A percentile compares a stretch with the other conserved stretches of the same genome.
Evolutionary conservation across 768 basidiomycete genomes (phyloP).

Genomic region (Pulveroboletus sp.): DNA sequence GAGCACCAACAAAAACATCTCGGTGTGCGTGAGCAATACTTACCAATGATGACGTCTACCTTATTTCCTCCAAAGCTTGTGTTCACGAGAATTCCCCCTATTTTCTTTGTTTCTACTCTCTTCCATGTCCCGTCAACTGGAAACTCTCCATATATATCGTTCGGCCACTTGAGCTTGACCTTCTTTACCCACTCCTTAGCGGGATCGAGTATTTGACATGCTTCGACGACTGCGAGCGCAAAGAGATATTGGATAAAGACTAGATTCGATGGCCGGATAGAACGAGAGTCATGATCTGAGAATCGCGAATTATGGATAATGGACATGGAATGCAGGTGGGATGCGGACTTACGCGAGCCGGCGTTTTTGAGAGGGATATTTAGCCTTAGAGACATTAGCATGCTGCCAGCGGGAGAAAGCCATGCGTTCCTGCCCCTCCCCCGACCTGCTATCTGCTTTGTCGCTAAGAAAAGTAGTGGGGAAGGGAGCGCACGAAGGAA

Average conservation of each 20-base stretch:
- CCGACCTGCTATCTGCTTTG: constrained; percentile 81
- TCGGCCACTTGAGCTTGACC: constrained; percentile 92
- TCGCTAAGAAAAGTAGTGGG: constrained; percentile 79
- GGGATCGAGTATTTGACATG: constrained; percentile 57
- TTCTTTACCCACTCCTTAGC: constrained; percentile 42
- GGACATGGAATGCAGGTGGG: neutral
- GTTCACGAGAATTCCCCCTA: constrained; percentile 90
- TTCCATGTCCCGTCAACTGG: constrained; percentile 32
- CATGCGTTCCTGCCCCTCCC: constrained; percentile 87
- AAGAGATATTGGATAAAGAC: constrained; percentile 95
- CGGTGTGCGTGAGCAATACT: constrained; percentile 18
- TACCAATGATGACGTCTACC: constrained; percentile 80
- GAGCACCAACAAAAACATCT: neutral
- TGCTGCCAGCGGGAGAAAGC: constrained; percentile 88
- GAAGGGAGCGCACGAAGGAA: constrained; percentile 65
- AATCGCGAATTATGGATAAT: neutral
- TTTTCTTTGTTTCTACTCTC: constrained; percentile 55
- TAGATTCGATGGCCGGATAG: constrained; percentile 46
- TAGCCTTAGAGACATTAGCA: constrained; percentile 51
- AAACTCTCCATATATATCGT: constrained; percentile 80
- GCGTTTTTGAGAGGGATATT: constrained; percentile 16
- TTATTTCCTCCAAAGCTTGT: constrained; percentile 71
- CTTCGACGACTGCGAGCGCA: constrained; percentile 84
- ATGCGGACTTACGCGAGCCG: constrained; percentile 3
- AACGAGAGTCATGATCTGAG: constrained; percentile 2